phyloP scores from a whole-genome alignment of 352 stramenopile species.

The Thalassiosira mediterranea region DNA sequence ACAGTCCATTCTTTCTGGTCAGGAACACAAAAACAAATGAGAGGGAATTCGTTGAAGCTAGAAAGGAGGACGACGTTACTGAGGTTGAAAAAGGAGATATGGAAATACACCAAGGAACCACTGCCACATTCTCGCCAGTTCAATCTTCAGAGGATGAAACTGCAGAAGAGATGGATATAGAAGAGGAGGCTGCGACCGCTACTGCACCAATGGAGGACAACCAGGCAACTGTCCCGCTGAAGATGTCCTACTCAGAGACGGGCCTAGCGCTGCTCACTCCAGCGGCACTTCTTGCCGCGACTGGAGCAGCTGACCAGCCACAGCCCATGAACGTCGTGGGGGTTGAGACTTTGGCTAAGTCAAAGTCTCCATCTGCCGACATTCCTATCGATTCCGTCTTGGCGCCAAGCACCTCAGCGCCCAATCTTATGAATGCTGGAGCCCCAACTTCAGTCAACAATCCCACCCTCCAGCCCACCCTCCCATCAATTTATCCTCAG shows the following conservation, averaged over 20 bases:
- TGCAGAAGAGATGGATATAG: slow-evolving; percentile 4
- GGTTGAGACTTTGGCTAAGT: too few relatives aligned
- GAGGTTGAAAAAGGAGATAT: too few relatives aligned
- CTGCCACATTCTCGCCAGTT: slow-evolving; percentile 6
- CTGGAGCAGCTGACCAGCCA: neutral
- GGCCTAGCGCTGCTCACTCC: slow-evolving; percentile 35
- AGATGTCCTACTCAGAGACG: slow-evolving; percentile 29
- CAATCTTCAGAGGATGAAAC: slow-evolving; percentile 1
- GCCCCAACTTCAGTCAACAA: neutral
- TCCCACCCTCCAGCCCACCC: neutral
- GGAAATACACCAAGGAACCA: too few relatives aligned
- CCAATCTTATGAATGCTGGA: neutral
- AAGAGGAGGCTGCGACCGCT: neutral
- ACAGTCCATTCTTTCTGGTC: slow-evolving; percentile 31
- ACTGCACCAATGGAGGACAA: too few relatives aligned
- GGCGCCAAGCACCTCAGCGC: neutral
- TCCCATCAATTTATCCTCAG: too few relatives aligned
- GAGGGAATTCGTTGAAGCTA: slow-evolving; percentile 14
- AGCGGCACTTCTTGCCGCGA: slow-evolving; percentile 22
- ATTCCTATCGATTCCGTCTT: slow-evolving; percentile 10
- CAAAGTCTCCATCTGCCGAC: too few relatives aligned
- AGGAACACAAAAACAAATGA: slow-evolving; percentile 10
- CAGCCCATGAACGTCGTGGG: too few relatives aligned
- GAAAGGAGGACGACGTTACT: slow-evolving; percentile 5
- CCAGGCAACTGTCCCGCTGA: slow-evolving; percentile 15